These are phyloP conservation scores for Juglanconis juglandina DNA, from an alignment of 2,329 filamentous ascomycete genomes.

Conservation along the genomic window DNA sequence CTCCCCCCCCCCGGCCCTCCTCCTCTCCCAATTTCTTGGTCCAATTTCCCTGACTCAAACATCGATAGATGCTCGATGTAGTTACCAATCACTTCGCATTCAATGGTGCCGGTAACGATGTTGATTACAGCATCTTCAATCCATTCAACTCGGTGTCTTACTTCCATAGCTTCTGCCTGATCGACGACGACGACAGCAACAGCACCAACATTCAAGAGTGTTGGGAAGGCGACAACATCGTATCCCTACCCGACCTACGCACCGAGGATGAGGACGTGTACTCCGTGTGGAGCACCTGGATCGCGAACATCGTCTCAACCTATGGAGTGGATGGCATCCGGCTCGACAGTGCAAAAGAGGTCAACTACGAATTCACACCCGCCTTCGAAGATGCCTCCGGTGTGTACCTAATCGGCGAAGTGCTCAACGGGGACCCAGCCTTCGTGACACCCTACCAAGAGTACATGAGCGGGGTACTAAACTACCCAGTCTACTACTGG, in stretches of 20 bases:
- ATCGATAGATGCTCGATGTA: constrained; percentile 58
- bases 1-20: not conserved
- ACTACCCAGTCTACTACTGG: constrained; percentile 44
- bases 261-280: constrained; percentile 43
- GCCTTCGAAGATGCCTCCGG: constrained; percentile 42
- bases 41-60: constrained; percentile 10
- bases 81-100: constrained; percentile 58
- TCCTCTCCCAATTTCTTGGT: not conserved
- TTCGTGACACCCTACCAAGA: constrained; percentile 44
- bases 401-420: constrained; percentile 49
- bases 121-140: constrained; percentile 52
- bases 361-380: constrained; percentile 46
- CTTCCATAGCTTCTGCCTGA: constrained; percentile 54
- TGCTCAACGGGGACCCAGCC: constrained; percentile 43
- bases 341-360: constrained; percentile 47
- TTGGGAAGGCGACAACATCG: constrained; percentile 46
- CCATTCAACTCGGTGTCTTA: constrained; percentile 54
- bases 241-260: constrained; percentile 50
- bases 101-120: constrained; percentile 39
- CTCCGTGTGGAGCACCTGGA: constrained; percentile 45
- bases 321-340: constrained; percentile 52
- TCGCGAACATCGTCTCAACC: constrained; percentile 42
- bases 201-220: constrained; percentile 38
- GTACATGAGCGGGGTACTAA: constrained; percentile 45
- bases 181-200: constrained; percentile 41